These are phyloP conservation scores for Pascua guehoae DNA, from an alignment of 1,284 basidiomycete genomes.

Conservation along the genomic window DNA sequence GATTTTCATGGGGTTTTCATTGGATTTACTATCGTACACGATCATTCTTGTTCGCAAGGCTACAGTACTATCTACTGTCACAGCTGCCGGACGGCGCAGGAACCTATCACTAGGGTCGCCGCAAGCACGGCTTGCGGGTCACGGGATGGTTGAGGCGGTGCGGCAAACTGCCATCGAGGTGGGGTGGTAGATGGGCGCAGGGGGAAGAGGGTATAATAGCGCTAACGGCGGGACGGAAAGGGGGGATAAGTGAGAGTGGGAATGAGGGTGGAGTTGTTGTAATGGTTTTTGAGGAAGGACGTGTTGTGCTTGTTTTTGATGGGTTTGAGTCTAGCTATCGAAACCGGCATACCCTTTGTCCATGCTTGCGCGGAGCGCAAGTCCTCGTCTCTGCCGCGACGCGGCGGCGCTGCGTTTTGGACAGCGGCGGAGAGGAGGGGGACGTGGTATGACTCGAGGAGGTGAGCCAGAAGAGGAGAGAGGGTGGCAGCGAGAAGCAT, in stretches of 20 bases:
- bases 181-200: slow-evolving; percentile 3
- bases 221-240: neutral
- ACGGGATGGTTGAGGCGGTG: slow-evolving; percentile 53
- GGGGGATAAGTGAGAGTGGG: slow-evolving; percentile 3
- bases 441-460: slow-evolving; percentile 35
- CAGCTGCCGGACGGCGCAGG: slow-evolving; percentile 31
- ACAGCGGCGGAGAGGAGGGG: slow-evolving; percentile 22
- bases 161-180: slow-evolving; percentile 7
- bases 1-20: slow-evolving; percentile 8
- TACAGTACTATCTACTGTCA: slow-evolving; percentile 3
- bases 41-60: no score
- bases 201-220: neutral
- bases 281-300: slow-evolving; percentile 6
- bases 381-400: slow-evolving; percentile 34
- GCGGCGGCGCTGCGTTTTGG: slow-evolving; percentile 49
- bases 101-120: slow-evolving; percentile 51
- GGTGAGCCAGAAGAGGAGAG: slow-evolving; percentile 34
- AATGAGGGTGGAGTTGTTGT: slow-evolving; percentile 9
- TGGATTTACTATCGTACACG: slow-evolving; percentile 5
- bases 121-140: slow-evolving; percentile 8
- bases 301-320: no score
- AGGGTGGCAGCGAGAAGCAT: slow-evolving; percentile 38
- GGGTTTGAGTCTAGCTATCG: slow-evolving; percentile 38
- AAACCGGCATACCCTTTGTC: slow-evolving; percentile 43
- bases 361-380: slow-evolving; percentile 42